Evolutionary conservation across 2,329 filamentous ascomycete species (phyloP), one percentile per base, ranked within the genome.

Genomic region (Cladosporium sp.): DNA sequence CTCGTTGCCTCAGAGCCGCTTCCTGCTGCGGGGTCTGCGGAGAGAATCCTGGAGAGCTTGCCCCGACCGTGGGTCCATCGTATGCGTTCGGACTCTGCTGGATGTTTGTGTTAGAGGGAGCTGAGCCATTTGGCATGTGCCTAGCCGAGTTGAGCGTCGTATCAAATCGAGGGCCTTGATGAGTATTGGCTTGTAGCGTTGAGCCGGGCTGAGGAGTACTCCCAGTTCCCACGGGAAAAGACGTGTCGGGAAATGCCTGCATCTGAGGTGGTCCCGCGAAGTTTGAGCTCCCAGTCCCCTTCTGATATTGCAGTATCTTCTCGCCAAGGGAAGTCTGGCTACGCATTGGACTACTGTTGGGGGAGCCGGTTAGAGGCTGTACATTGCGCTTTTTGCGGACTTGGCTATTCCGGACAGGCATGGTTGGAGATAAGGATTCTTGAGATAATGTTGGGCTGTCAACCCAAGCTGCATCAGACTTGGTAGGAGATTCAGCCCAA

Each of bases 381-480:
- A 3, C 11, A 19, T 14, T 51, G 17, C 39, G 22, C 12, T 22
- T 36, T 14, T 52, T 60, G 20, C 28, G 28, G n/a, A 15, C 17
- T 34, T 34, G 7, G 9, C 30, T 34, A 8, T 34, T 34, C 15
- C 34, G 57, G 9, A 30, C 22, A 11, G 20, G 19, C n/a, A 9
- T 28, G 4, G 7, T 38, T 15, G 34, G 54, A 19, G 37, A 19
- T 15, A 60, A 61, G 12, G 30, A 47, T 30, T 15, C 43, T 8
- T 2, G 22, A n/a, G 25, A 30, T 47, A 17, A 15, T 9, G 43
- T 30, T 20, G 43, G 43, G n/a, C 22, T 47, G 14, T 30, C 22
- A 12, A 28, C 22, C 47, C 47, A 42, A 5, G 58, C 54, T 14
- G 19, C 20, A 15, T 64, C 61, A 7, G 59, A 64, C 22, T n/a